These are phyloP conservation scores for Nannochloris sp. DNA, from an alignment of 139 green algal species.

Conservation along the genomic window DNA sequence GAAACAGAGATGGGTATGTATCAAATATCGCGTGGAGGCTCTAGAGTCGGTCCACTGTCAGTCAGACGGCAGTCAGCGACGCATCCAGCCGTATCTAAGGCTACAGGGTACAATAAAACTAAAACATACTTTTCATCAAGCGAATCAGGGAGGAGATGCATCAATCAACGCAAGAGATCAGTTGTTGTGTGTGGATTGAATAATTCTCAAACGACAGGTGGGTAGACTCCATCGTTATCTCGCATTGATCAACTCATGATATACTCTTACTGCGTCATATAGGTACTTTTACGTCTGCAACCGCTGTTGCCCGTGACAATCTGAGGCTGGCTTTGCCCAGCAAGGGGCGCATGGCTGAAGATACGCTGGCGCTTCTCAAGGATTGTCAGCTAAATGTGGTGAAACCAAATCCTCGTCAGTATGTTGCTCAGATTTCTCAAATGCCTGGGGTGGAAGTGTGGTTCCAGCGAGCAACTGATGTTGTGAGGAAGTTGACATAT, in stretches of 20 bases:
- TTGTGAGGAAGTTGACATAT: slow-evolving; percentile 85
- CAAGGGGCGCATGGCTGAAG: slow-evolving; percentile 98
- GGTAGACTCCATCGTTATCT: too few species aligned
- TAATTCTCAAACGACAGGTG: too few species aligned
- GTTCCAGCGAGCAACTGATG: slow-evolving; percentile 93
- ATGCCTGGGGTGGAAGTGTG: slow-evolving; percentile 92
- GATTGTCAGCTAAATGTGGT: slow-evolving; percentile 85
- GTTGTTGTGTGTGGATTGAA: too few species aligned
- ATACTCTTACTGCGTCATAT: too few species aligned
- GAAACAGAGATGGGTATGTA: not conserved
- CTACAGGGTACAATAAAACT: too few species aligned
- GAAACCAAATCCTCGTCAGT: slow-evolving; percentile 97
- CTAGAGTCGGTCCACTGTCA: not conserved
- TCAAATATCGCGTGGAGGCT: not conserved
- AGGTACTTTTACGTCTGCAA: slow-evolving; percentile 1
- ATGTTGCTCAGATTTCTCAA: slow-evolving; percentile 85
- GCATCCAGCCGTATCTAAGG: not conserved
- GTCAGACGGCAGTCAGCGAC: slow-evolving; percentile 2
- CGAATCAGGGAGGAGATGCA: too few species aligned
- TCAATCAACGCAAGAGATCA: too few species aligned
- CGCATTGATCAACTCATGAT: too few species aligned
- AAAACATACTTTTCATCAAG: too few species aligned
- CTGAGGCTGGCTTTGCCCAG: slow-evolving; percentile 82
- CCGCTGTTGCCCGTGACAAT: not conserved
- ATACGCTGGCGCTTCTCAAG: slow-evolving; percentile 88